Percentiles rank a stretch among this genome's conserved stretches.
Evolutionary conservation across 2,329 filamentous ascomycete genomes (phyloP).

Genomic region (Ophiocordyceps australis): DNA sequence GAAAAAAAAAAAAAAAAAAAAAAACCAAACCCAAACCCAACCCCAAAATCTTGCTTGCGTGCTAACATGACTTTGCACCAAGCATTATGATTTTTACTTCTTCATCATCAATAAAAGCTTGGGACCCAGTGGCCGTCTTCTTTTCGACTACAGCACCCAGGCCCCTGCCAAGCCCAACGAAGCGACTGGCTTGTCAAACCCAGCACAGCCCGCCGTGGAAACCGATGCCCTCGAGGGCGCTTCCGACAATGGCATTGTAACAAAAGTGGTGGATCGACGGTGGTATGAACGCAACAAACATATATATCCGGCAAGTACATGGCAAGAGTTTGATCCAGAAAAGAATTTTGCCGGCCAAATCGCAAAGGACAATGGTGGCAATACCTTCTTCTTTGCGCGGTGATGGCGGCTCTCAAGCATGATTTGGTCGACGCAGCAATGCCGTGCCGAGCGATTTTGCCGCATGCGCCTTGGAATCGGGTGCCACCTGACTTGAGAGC

Average conservation of each 20-base stretch:
- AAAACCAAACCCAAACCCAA: too few species aligned
- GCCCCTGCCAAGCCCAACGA: slow-evolving; percentile 13
- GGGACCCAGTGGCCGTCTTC: slow-evolving; percentile 49
- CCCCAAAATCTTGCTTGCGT: neutral
- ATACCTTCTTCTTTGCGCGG: slow-evolving; percentile 71
- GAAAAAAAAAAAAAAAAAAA: too few species aligned
- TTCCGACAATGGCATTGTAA: slow-evolving; percentile 58
- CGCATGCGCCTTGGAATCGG: too few species aligned
- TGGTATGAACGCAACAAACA: slow-evolving; percentile 99
- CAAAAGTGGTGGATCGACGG: slow-evolving; percentile 85
- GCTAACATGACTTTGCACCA: slow-evolving; percentile 1
- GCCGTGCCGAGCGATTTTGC: neutral
- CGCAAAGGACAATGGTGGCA: slow-evolving; percentile 71
- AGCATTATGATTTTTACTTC: slow-evolving; percentile 97
- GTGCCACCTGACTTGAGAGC: too few species aligned
- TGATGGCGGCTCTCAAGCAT: slow-evolving; percentile 6
- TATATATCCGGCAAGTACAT: slow-evolving; percentile 89
- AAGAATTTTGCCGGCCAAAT: slow-evolving; percentile 67
- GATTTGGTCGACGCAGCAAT: neutral
- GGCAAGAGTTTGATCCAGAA: slow-evolving; percentile 87
- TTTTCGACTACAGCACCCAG: slow-evolving; percentile 59
- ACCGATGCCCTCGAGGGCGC: slow-evolving; percentile 53
- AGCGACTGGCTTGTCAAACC: slow-evolving; percentile 8
- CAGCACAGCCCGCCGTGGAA: slow-evolving; percentile 20
- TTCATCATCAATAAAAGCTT: slow-evolving; percentile 80